Base-by-base conservation (phyloP, 305 asterid genomes). In the Fraxinus nigra region DNA sequence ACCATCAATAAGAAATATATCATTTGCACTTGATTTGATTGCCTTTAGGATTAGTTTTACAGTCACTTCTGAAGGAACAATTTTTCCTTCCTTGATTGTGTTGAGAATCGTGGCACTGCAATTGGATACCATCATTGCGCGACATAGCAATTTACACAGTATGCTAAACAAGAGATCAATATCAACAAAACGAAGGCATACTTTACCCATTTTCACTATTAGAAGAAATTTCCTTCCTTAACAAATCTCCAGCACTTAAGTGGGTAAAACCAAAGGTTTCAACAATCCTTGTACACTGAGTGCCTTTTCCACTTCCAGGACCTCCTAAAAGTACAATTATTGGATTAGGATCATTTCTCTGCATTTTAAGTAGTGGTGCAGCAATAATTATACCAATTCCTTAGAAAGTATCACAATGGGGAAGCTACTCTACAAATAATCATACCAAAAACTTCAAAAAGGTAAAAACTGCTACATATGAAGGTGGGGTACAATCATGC, bases 291-390 rank as follows among this genome's bases (percentile, higher is more conserved):
- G 88, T 85, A 85, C 99, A 94, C 76, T 95, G 99, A 81, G 99
- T 95, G 63, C 99, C 99, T 90, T 95, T 95, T 80, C 99, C 98
- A 24, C 98, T 94, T 80, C 99, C 99, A 38, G 99, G 99, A 83
- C 99, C 99, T 75, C 98, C 98, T 94, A 85, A 67, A 81, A 85
- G 82, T 79, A 84, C 77, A 81, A 76, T 34, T 73, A 75, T 61
- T 79, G 80, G 79, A 78, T 85, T 77, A 84, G 85, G 83, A 77
- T 54, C 75, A 79, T 28, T 77, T 61, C 75, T 40, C n/a, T 35
- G 63, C 24, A 81, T 75, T 35, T 63, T 33, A 38, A 38, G 48
- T 61, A 32, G 78, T 30, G 32, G 8, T 28, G 48, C 35, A 1
- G 63, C 32, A 80, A 51, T 10, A 75, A 14, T 22, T 20, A 59